Base-by-base conservation (phyloP, 805 yeast species). In the Yamadazyma laniorum region DNA sequence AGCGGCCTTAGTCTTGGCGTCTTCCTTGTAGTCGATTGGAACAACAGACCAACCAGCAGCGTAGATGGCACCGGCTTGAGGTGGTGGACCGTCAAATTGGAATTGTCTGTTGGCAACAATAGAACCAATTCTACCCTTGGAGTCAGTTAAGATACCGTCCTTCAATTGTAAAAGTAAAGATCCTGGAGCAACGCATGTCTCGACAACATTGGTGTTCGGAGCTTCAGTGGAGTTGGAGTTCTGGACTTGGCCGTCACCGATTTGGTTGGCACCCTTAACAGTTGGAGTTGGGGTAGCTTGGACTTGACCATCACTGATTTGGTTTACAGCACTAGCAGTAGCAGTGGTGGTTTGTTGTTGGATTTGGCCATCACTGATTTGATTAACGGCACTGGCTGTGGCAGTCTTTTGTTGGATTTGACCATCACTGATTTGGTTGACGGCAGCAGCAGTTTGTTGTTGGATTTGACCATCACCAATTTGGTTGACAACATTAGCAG, bases 21-120 rank as follows among this genome's bases (percentile, higher is more conserved):
- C 48, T 34, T 46, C 45, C n/a, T 25, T 28, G 29, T 36, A 47
- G 26, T 39, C 44, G 19, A 33, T 21, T 31, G 51, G 49, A 38
- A 46, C 48, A 28, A 77, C 67, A 35, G 79, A 69, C 83, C 82
- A 77, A 44, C 83, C 82, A 32, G 74, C 76, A 47, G 85, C 82
- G 53, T 72, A 76, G 51, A 79, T 74, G 42, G 85, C 72, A 63
- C 85, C 85, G 23, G 84, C 86, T 72, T 83, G 91, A 56, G 90
- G 89, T 67, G 85, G 82, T 41, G 86, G 86, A 58, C 86, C 86
- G 58, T 82, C 86, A 56, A 80, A 80, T 66, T 80, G 87, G 75
- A 81, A 79, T 70, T 83, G 91, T 70, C 84, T 74, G 62, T 68
- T 68, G 40, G 74, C 72, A 45, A 68, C 74, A 54, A 68, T 67